These are phyloP conservation scores for Coemansia sp. DNA, from an alignment of 192 early-diverging fungal genomes.

Conservation along the genomic window DNA sequence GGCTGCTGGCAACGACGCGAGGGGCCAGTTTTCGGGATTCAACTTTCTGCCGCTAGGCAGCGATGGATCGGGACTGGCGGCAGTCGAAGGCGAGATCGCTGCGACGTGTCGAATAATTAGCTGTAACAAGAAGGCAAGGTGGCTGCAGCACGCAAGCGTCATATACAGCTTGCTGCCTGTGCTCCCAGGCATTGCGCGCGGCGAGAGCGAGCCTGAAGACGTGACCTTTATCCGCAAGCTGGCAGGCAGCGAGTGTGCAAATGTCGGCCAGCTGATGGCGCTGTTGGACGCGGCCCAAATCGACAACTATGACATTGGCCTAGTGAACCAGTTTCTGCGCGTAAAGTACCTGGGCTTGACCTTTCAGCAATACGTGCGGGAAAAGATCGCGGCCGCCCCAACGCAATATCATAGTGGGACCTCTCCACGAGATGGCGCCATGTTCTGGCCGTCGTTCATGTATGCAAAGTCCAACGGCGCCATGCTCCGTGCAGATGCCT, in stretches of 20 bases:
- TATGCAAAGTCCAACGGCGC: constrained; percentile 29
- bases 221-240: constrained; percentile 17
- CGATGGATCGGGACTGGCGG: constrained; percentile 20
- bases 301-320: constrained; percentile 36
- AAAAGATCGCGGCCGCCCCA: constrained; percentile 16
- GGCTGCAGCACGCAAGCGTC: constrained; percentile 30
- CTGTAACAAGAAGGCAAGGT: constrained; percentile 5
- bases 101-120: constrained; percentile 21
- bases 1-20: constrained; percentile 37
- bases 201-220: constrained; percentile 9
- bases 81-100: constrained; percentile 26
- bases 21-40: constrained; percentile 38
- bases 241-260: constrained; percentile 9
- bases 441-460: constrained; percentile 55
- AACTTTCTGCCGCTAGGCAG: constrained; percentile 32
- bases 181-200: constrained; percentile 17
- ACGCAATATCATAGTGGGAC: background rate
- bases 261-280: constrained; percentile 15
- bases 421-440: background rate
- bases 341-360: constrained; percentile 43
- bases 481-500: constrained; percentile 4
- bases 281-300: constrained; percentile 17
- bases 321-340: constrained; percentile 51
- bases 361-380: constrained; percentile 41
- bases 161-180: constrained; percentile 39